These are phyloP conservation scores for Aspergillus sergii DNA, from an alignment of 2,329 filamentous ascomycete species.

Conservation along the genomic window DNA sequence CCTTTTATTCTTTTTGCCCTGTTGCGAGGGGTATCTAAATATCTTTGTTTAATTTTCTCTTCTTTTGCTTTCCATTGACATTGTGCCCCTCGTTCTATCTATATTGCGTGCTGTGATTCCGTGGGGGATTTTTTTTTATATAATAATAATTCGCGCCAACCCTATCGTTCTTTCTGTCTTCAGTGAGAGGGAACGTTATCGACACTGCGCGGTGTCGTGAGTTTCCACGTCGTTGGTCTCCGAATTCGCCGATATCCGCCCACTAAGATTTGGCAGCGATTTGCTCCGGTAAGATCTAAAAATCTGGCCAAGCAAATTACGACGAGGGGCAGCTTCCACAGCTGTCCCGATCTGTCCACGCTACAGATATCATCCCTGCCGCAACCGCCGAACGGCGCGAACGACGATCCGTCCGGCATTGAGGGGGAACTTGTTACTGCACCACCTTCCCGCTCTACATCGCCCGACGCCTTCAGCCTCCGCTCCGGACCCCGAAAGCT, in stretches of 20 bases:
- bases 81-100: not conserved
- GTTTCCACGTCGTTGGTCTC: not conserved
- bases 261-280: conserved; percentile 11
- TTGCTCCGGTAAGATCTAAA: conserved; percentile 32
- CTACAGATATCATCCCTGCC: conserved; percentile 36
- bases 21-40: not conserved
- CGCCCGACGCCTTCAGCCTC: conserved; percentile 33
- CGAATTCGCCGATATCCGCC: not conserved
- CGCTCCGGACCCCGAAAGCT: conserved; percentile 34
- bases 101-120: not conserved
- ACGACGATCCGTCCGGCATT: conserved; percentile 26
- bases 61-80: not conserved
- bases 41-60: not conserved
- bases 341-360: conserved; percentile 47
- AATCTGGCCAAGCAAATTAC: conserved; percentile 45
- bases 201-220: not conserved
- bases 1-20: not conserved
- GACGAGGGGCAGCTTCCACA: conserved; percentile 44
- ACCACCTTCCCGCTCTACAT: conserved; percentile 34
- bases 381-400: conserved; percentile 26
- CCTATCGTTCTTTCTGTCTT: not conserved
- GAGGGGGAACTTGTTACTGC: conserved; percentile 32
- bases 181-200: not conserved
- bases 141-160: not conserved
- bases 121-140: not conserved